Conservation (phyloP, 495 filamentous ascomycete genomes). For the Aspergillus leporis region DNA sequence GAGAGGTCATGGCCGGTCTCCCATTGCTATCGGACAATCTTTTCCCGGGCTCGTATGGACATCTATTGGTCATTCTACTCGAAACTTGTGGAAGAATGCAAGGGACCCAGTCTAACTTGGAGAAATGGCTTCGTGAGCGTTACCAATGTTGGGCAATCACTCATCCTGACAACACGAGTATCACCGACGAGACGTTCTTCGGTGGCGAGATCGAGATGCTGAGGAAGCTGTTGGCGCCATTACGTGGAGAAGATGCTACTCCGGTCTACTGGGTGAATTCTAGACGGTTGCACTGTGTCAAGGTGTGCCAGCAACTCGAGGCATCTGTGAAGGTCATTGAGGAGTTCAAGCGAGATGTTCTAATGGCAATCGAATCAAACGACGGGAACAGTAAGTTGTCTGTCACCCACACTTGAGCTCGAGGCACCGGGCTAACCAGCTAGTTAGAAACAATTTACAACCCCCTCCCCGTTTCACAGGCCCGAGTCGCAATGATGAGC, state of each 20-base stretch:
- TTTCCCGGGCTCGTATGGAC: conserved; percentile 26
- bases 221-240: conserved; percentile 23
- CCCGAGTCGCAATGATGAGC: conserved; percentile 20
- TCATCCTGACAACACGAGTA: conserved; percentile 6
- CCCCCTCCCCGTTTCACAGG: conserved; percentile 10
- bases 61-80: conserved; percentile 26
- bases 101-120: conserved; percentile 17
- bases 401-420: neutral
- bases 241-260: conserved; percentile 14
- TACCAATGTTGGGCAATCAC: conserved; percentile 7
- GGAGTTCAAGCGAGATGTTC: conserved; percentile 22
- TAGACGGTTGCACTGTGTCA: conserved; percentile 7
- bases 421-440: neutral
- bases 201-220: conserved; percentile 22
- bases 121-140: conserved; percentile 16
- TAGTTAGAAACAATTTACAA: conserved; percentile 19
- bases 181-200: conserved; percentile 21
- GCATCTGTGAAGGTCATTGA: conserved; percentile 21
- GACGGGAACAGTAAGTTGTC: conserved; percentile 18
- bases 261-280: conserved; percentile 24
- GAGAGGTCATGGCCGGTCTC: conserved; percentile 12
- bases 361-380: conserved; percentile 1
- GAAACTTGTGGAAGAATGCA: conserved; percentile 14
- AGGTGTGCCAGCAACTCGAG: conserved; percentile 22
- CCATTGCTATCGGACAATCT: conserved; percentile 11